Percentiles rank a stretch among this genome's conserved stretches.
Evolutionary conservation across 2,329 filamentous ascomycete species (phyloP).

Genomic region (Phyllosticta citrichinensis): DNA sequence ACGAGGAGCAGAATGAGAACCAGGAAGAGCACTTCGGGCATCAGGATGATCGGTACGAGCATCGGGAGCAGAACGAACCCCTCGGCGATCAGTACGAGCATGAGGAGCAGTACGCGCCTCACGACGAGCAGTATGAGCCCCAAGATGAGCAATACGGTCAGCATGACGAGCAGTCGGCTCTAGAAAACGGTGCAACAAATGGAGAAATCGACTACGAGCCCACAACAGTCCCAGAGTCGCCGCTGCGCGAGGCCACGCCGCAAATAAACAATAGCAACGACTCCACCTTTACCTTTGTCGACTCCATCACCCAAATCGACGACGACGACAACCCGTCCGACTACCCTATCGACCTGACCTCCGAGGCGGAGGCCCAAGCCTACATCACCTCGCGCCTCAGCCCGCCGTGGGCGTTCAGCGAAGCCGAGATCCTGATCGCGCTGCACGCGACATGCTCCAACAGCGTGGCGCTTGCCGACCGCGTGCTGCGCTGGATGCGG

Average conservation of each 20-base stretch:
- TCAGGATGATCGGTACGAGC: neutral
- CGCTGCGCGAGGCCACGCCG: neutral
- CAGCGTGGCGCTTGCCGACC: neutral
- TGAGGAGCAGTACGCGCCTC: too few species aligned
- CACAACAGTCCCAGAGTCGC: neutral
- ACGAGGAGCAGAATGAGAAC: neutral
- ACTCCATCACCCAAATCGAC: neutral
- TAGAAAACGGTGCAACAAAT: neutral
- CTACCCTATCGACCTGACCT: neutral
- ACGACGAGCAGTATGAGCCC: too few species aligned
- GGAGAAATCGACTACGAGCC: neutral
- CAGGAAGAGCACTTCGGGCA: neutral
- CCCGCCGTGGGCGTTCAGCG: neutral
- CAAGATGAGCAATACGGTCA: too few species aligned
- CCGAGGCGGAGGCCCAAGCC: neutral
- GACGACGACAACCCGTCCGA: neutral
- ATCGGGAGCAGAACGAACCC: neutral
- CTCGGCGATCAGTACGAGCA: too few species aligned
- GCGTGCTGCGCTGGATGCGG: conserved; percentile 4
- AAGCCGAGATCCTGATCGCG: neutral
- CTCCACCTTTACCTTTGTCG: conserved; percentile 1
- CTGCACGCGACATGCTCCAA: conserved; percentile 3
- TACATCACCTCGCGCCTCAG: conserved; percentile 1
- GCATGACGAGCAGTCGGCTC: neutral
- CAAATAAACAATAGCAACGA: neutral